Evolutionary conservation across 306 rosid genomes (phyloP).

Genomic region (Vigna reflexopilosa): DNA sequence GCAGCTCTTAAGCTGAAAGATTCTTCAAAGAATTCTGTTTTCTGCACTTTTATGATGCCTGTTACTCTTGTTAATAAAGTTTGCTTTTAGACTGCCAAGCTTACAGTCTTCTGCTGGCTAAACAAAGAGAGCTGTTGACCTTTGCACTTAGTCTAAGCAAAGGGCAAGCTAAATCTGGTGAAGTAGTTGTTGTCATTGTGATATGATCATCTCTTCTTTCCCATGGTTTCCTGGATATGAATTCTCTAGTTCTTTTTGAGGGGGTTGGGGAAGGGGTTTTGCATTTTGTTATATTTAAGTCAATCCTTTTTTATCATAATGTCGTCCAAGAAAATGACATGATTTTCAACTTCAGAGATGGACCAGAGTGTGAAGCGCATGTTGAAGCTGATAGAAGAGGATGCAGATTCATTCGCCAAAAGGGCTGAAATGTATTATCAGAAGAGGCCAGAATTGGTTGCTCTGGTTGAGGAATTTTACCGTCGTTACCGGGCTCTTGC

Average conservation of each 20-base stretch:
- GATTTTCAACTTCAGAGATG: slow-evolving; percentile 73
- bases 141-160: slow-evolving; percentile 29
- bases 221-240: slow-evolving; percentile 32
- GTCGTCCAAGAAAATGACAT: slow-evolving; percentile 51
- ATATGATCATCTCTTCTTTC: slow-evolving; percentile 41
- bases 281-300: slow-evolving; percentile 23
- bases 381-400: slow-evolving; percentile 93
- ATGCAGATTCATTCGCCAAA: slow-evolving; percentile 95
- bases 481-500: slow-evolving; percentile 88
- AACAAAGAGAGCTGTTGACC: too few species aligned
- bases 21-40: too few species aligned
- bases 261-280: slow-evolving; percentile 1
- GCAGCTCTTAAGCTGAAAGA: too few species aligned
- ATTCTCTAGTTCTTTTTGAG: background rate
- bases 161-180: slow-evolving; percentile 44
- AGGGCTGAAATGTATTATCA: slow-evolving; percentile 97
- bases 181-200: background rate
- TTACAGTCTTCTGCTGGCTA: too few species aligned
- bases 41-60: too few species aligned
- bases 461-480: slow-evolving; percentile 90
- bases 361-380: slow-evolving; percentile 82
- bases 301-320: slow-evolving; percentile 41
- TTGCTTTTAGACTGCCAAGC: too few species aligned
- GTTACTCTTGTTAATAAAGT: too few species aligned
- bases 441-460: slow-evolving; percentile 86